A percentile compares a stretch with the other conserved stretches of the same genome.
Evolutionary conservation across 176 grass and related monocot genomes (phyloP).

Genomic region (Aegilops bicornis): DNA sequence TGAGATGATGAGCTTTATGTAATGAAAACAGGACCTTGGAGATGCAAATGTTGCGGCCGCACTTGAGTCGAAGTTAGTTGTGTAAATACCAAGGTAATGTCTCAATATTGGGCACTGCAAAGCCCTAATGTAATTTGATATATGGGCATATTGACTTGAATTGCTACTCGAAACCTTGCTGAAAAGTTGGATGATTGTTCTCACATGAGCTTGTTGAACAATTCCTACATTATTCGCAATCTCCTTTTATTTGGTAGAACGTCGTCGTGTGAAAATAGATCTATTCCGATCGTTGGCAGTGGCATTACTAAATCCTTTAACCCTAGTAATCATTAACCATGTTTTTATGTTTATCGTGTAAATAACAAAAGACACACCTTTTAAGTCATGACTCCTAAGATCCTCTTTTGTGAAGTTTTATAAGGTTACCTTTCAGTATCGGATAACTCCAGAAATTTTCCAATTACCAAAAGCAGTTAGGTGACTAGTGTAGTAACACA

Average conservation of each 20-base stretch:
- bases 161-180: not conserved
- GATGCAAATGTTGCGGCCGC: conserved; percentile 69
- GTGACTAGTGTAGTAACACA: not conserved
- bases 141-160: not conserved
- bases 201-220: conserved; percentile 2
- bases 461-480: not conserved
- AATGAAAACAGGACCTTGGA: conserved; percentile 54
- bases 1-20: conserved; percentile 22
- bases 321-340: not conserved
- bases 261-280: not conserved
- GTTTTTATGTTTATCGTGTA: not conserved
- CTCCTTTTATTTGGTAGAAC: not conserved
- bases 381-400: not conserved
- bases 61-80: conserved; percentile 81
- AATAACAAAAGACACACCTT: not conserved
- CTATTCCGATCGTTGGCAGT: not conserved
- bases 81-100: conserved; percentile 60
- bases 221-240: not conserved
- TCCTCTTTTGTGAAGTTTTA: not conserved
- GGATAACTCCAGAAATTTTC: not conserved
- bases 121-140: not conserved
- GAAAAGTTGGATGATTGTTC: not conserved
- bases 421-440: not conserved
- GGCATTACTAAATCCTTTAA: not conserved
- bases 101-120: not conserved